Evolutionary conservation across 2,329 filamentous ascomycete species (phyloP).

Genomic region (Escovopsis sp.): DNA sequence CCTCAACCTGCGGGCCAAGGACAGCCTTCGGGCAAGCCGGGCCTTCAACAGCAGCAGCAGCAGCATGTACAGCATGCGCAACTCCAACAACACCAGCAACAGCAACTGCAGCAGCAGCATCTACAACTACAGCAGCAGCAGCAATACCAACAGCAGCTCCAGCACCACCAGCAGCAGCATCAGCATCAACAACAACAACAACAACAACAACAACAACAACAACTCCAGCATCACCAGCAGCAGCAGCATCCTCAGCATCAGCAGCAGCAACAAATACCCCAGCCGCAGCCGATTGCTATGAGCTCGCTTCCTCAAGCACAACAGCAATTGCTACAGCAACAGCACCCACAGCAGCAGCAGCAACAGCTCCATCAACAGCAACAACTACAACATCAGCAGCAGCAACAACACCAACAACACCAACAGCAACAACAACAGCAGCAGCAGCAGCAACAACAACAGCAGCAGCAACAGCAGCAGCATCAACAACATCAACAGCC

Average conservation of each 20-base stretch:
- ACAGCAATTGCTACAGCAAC: constrained; percentile 7
- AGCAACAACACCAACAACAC: constrained; percentile 3
- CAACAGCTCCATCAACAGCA: background rate
- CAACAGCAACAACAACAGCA: background rate
- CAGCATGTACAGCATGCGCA: too few relatives aligned
- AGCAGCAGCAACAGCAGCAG: background rate
- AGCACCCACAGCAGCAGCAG: constrained; percentile 12
- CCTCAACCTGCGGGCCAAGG: constrained; percentile 22
- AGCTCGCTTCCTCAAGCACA: too few relatives aligned
- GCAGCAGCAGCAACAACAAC: constrained; percentile 4
- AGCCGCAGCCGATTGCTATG: background rate
- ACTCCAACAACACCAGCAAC: too few relatives aligned
- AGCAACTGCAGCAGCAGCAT: too few relatives aligned
- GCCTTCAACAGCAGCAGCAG: background rate
- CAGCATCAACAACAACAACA: background rate
- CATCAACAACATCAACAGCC: background rate
- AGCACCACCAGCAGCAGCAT: background rate
- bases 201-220: too few relatives aligned
- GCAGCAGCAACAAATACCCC: background rate
- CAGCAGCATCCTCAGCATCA: background rate
- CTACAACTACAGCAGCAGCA: background rate
- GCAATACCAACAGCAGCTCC: constrained; percentile 32
- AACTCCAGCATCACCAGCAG: background rate
- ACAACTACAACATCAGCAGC: background rate
- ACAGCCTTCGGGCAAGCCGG: constrained; percentile 16